Evolutionary conservation across 2,329 filamentous ascomycete genomes (phyloP).

Genomic region (Penicillium sp.): DNA sequence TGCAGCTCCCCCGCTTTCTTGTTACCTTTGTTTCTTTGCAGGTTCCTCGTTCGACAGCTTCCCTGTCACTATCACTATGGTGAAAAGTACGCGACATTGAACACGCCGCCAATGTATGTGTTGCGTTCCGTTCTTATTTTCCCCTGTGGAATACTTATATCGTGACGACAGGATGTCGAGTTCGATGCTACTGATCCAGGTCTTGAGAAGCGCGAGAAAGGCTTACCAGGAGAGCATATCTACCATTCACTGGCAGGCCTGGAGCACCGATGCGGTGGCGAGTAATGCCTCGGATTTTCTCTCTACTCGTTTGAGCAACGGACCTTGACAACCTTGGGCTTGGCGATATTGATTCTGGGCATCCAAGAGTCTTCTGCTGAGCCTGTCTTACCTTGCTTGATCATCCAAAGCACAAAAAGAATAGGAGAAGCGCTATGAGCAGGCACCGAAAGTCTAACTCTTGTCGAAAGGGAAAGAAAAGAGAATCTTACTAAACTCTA

Average conservation of each 20-base stretch:
- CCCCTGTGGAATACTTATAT: too few species aligned
- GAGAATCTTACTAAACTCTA: background rate
- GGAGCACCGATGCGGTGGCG: background rate
- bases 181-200: too few species aligned
- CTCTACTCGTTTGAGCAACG: background rate
- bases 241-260: background rate
- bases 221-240: background rate
- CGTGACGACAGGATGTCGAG: too few species aligned
- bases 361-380: background rate
- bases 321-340: background rate
- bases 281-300: background rate
- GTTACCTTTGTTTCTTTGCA: too few species aligned
- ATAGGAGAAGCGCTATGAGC: background rate
- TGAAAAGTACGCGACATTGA: too few species aligned
- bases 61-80: too few species aligned
- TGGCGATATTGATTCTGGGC: constrained; percentile 1
- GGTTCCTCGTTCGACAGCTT: too few species aligned
- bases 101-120: too few species aligned
- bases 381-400: constrained; percentile 1
- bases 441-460: background rate
- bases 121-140: too few species aligned
- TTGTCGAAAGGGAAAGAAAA: background rate
- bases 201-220: too few species aligned
- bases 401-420: background rate
- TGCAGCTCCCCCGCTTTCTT: too few species aligned